A percentile compares a stretch with the other conserved stretches of the same genome.
Conservation (phyloP, 495 filamentous ascomycete genomes). For the Aspergillus funiculosus region DNA sequence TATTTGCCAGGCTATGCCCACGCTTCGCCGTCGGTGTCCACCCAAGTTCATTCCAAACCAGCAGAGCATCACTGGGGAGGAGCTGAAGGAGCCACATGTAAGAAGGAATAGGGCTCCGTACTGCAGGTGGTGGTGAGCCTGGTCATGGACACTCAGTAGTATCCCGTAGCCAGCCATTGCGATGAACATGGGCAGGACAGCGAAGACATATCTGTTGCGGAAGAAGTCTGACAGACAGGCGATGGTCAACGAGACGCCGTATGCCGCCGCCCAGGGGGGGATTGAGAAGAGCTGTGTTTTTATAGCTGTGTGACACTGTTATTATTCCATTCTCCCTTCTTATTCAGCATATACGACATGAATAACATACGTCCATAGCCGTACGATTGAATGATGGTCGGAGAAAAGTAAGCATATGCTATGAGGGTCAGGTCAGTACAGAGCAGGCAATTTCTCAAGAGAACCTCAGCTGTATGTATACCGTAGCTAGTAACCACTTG, state of each 20-base stretch:
- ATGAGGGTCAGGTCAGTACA: no score
- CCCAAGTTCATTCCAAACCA: slow-evolving; percentile 88
- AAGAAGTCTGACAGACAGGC: slow-evolving; percentile 62
- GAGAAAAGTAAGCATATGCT: slow-evolving; percentile 66
- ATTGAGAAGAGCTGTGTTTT: slow-evolving; percentile 74
- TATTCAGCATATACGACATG: no score
- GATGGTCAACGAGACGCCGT: slow-evolving; percentile 65
- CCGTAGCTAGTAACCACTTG: slow-evolving; percentile 76
- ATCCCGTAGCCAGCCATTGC: slow-evolving; percentile 60
- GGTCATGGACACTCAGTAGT: slow-evolving; percentile 53
- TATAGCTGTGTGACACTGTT: slow-evolving; percentile 41
- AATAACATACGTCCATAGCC: slow-evolving; percentile 43
- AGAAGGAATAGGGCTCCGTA: slow-evolving; percentile 67
- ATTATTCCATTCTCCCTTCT: no score
- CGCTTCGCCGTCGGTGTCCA: slow-evolving; percentile 67
- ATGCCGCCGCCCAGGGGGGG: slow-evolving; percentile 74
- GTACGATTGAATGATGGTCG: slow-evolving; percentile 64
- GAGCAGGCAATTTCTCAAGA: slow-evolving; percentile 63
- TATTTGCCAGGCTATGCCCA: slow-evolving; percentile 77
- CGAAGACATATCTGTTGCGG: slow-evolving; percentile 71
- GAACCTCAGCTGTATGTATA: slow-evolving; percentile 51
- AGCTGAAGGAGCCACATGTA: slow-evolving; percentile 48
- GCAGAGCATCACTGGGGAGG: slow-evolving; percentile 70
- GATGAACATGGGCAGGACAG: slow-evolving; percentile 50
- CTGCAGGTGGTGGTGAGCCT: slow-evolving; percentile 48